These are phyloP conservation scores for Meyerozyma guilliermondii DNA, from an alignment of 1,139 yeast species.

Conservation along the genomic window DNA sequence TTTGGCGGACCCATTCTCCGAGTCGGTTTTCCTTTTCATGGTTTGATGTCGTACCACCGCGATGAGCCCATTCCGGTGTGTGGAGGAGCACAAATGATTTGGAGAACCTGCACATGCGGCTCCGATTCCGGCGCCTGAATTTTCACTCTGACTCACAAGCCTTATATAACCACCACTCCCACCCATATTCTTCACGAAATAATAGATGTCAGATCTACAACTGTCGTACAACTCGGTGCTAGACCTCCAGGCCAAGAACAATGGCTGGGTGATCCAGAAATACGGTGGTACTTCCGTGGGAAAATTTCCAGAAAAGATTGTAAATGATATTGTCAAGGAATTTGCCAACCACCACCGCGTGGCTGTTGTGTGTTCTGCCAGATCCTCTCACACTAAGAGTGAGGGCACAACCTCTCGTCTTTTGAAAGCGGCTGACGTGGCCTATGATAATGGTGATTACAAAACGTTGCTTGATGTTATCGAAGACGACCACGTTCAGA, in stretches of 20 bases:
- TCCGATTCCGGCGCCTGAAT: slow-evolving; percentile 1
- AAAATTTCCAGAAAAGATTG: slow-evolving; percentile 80
- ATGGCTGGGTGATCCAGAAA: slow-evolving; percentile 85
- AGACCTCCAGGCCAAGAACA: slow-evolving; percentile 25
- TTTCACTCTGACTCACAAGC: slow-evolving; percentile 1
- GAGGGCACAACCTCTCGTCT: slow-evolving; percentile 94
- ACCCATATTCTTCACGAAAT: too few species aligned
- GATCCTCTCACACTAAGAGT: slow-evolving; percentile 83
- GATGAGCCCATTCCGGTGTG: neutral
- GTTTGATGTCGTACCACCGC: neutral
- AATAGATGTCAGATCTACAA: slow-evolving; percentile 1
- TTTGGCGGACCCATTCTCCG: neutral
- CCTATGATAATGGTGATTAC: slow-evolving; percentile 55
- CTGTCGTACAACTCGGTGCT: slow-evolving; percentile 38
- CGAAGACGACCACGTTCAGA: slow-evolving; percentile 69
- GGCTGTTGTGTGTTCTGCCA: slow-evolving; percentile 96
- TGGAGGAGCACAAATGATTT: neutral
- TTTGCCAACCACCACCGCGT: slow-evolving; percentile 61
- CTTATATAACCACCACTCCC: neutral
- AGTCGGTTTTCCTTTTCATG: neutral
- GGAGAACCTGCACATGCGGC: neutral
- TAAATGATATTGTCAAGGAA: slow-evolving; percentile 72
- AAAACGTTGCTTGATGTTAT: slow-evolving; percentile 53
- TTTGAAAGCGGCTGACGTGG: slow-evolving; percentile 73
- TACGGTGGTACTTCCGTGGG: slow-evolving; percentile 99